Base-by-base conservation (phyloP, 2,329 filamentous ascomycete species). In the Clarireedia monteithiana region DNA sequence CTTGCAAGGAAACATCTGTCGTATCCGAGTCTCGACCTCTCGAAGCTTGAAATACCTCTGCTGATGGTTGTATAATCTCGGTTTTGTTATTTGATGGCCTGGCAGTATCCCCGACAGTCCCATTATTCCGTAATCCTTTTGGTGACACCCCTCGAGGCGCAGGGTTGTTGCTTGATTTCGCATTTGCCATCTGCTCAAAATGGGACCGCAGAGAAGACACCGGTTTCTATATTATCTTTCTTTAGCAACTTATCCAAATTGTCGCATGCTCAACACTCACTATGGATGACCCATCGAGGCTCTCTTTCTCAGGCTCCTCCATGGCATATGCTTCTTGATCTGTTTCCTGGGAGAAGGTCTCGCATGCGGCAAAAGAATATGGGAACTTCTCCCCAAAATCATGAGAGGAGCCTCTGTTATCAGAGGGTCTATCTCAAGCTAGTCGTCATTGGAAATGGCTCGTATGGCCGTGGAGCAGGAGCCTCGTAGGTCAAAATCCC, bases 191-290 rank as follows among this genome's bases (percentile, higher is more conserved):
- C 68, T 86, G 89, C 75, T 94, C 89, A 70, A 92, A 94, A 65
- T 88, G 85, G 60, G 87, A 89, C 59, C 85, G 81, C 59, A 94
- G 76, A 51, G 88, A 91, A 51, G 89, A 94, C 50, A 94, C 88
- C 26, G 89, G 88, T 74, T 85, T 89, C 86, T 90, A 38, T 3
- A 27, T n/a, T 26, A 4, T 51, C 12, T n/a, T 39, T 60, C 49
- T 62, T 58, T 55, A 55, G 50, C 50, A 56, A n/a, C 44, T 7
- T 23, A 30, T 44, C 39, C 44, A 42, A 40, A 38, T 53, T 9
- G 14, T 17, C 20, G 12, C 14, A 44, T 12, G 23, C 40, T 5
- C n/a, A 34, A 14, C 56, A 71, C 83, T 71, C 71, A 88, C 85
- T 65, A 91, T 84, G 61, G 88, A 91, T 58, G 86, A 86, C 74